Base-by-base conservation (phyloP, 495 filamentous ascomycete genomes). In the Neurospora sp. region DNA sequence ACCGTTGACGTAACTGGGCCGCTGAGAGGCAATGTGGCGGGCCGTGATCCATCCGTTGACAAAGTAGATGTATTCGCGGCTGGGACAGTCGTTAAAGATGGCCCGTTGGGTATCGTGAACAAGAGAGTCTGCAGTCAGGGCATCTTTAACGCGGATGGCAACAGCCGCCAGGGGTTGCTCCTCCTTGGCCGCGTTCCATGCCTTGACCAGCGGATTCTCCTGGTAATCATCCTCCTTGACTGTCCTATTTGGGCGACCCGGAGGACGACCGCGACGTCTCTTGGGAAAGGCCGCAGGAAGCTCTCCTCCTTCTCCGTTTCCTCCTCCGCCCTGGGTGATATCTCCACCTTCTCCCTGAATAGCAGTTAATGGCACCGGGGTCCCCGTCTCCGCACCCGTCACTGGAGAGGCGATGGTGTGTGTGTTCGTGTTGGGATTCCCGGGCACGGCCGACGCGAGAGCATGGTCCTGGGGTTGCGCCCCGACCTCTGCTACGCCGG, bases 1-100 rank as follows among this genome's bases (percentile, higher is more conserved):
- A 0, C 80, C 80, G 73, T 82, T 82, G 72, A 82, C 75, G 49
- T 82, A 82, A 75, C 80, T 82, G 39, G 80, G 80, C 23, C 80
- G 78, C 71, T 80, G 73, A 20, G 78, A 79, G 71, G 80, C 80
- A 18, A 82, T 79, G 69, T 82, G 80, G 12, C 76, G 77, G 37
- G 79, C 79, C 4, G 80, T 80, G 44, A 82, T 82, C 80, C 80
- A 82, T 38, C 79, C 79, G 69, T 79, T 78, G 23, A 82, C 79
- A 41, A 78, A 82, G 69, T 78, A 72, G 54, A 82, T 80, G 49
- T 74, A 70, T 70, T 82, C 78, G 60, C 79, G 78, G 71, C 78
- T 78, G 70, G 74, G 75, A 66, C 27, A 66, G 71, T 76, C 27
- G 31, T 74, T 70, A 73, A 79, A 82, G 72, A 80, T 76, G 72